A percentile compares a stretch with the other conserved stretches of the same genome.
Conservation (phyloP, 495 filamentous ascomycete genomes). For the Hypoxylon crocopeplum region DNA sequence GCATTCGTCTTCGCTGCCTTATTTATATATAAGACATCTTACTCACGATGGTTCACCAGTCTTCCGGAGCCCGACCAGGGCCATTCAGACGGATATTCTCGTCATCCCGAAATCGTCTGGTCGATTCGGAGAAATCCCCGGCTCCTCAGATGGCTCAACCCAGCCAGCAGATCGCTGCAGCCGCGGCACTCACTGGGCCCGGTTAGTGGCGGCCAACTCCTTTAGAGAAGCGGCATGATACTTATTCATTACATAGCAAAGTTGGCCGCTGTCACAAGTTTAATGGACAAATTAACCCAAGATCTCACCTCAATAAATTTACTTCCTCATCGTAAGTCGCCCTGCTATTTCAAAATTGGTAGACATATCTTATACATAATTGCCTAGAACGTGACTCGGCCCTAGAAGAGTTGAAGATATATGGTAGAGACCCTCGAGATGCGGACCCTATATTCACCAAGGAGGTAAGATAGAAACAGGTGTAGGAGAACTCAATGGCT, state of each 20-base stretch:
- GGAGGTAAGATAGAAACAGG: conserved; percentile 55
- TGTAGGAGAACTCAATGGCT: background rate
- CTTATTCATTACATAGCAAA: conserved; percentile 59
- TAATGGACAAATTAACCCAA: conserved; percentile 63
- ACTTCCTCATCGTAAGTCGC: conserved; percentile 60
- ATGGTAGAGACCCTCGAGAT: conserved; percentile 72
- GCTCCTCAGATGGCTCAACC: conserved; percentile 29
- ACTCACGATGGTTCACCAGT: conserved; percentile 33
- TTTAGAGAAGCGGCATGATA: background rate
- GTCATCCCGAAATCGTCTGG: conserved; percentile 2
- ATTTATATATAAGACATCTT: background rate
- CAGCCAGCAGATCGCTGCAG: conserved; percentile 19
- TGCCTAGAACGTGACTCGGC: conserved; percentile 65
- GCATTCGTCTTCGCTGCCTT: too few relatives aligned
- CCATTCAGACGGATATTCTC: conserved; percentile 27
- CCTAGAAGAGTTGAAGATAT: conserved; percentile 79
- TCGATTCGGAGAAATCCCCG: background rate
- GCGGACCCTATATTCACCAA: conserved; percentile 83
- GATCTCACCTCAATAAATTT: conserved; percentile 64
- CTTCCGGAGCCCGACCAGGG: background rate
- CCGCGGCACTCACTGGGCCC: conserved; percentile 33
- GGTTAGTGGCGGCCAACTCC: conserved; percentile 17
- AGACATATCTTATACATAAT: background rate
- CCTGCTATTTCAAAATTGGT: background rate
- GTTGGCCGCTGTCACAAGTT: conserved; percentile 63